A percentile compares a stretch with the other conserved stretches of the same genome.
These are phyloP conservation scores for Elsinoe batatas DNA, from an alignment of 2,329 filamentous ascomycete genomes.

Conservation along the genomic window DNA sequence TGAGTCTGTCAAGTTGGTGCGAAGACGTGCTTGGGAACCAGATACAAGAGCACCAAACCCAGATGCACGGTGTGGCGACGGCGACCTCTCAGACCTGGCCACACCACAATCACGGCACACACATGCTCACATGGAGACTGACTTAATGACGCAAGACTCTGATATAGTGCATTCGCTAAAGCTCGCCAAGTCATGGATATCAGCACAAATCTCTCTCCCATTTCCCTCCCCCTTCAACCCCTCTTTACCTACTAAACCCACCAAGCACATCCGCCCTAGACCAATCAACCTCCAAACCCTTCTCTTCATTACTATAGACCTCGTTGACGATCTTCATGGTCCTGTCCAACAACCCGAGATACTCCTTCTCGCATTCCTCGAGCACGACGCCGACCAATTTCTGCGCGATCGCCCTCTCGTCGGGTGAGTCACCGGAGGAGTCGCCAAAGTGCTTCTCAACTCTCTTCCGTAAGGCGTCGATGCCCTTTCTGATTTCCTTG, in stretches of 20 bases:
- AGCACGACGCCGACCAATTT: conserved; percentile 50
- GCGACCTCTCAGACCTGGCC: too few species aligned
- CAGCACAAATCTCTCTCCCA: background rate
- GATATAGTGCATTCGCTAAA: conserved; percentile 5
- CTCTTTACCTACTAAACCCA: conserved; percentile 24
- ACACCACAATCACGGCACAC: too few species aligned
- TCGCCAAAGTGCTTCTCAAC: conserved; percentile 97
- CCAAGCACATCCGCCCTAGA: conserved; percentile 26
- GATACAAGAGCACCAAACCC: too few species aligned
- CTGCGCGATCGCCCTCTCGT: conserved; percentile 42
- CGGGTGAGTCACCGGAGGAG: conserved; percentile 54
- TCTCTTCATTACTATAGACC: conserved; percentile 34
- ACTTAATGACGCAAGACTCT: background rate
- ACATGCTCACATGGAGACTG: background rate
- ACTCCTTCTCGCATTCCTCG: conserved; percentile 49
- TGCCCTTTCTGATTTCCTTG: conserved; percentile 80
- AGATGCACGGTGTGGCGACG: too few species aligned
- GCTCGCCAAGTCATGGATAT: conserved; percentile 6
- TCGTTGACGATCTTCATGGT: conserved; percentile 32
- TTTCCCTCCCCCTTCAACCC: too few species aligned
- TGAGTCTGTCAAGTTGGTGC: too few species aligned
- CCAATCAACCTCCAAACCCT: conserved; percentile 34
- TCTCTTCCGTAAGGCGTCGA: conserved; percentile 77
- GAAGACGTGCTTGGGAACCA: too few species aligned
- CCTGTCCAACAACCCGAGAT: conserved; percentile 45